Evolutionary conservation across 2,329 filamentous ascomycete genomes (phyloP).

Genomic region (Fusarium praegraminearum): DNA sequence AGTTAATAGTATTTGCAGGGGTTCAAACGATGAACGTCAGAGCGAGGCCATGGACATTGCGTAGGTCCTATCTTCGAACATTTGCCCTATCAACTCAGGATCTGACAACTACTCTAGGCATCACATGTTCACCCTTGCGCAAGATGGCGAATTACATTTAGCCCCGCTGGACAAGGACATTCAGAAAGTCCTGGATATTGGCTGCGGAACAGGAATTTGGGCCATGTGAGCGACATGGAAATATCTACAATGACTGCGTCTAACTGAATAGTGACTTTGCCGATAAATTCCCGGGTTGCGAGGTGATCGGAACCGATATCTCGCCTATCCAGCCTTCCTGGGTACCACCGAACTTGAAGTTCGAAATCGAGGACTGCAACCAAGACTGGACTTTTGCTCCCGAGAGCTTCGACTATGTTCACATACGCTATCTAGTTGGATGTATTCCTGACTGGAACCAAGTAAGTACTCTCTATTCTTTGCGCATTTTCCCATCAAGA

Average conservation of each 20-base stretch:
- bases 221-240: constrained; percentile 18
- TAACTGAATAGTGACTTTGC: constrained; percentile 32
- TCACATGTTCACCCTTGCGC: constrained; percentile 24
- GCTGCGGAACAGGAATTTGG: constrained; percentile 31
- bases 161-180: constrained; percentile 1
- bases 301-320: constrained; percentile 36
- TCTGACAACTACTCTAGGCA: not conserved
- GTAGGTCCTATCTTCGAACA: not conserved
- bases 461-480: not conserved
- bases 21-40: constrained; percentile 24
- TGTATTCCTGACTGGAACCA: constrained; percentile 32
- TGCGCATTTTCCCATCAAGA: not conserved
- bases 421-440: constrained; percentile 34
- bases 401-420: constrained; percentile 35
- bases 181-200: not conserved
- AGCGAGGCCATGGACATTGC: constrained; percentile 26
- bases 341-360: constrained; percentile 37
- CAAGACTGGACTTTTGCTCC: constrained; percentile 38
- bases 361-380: constrained; percentile 40
- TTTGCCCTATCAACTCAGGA: not conserved
- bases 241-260: accelerated
- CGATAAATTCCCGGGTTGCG: constrained; percentile 30
- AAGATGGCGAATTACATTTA: constrained; percentile 16
- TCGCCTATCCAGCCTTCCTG: constrained; percentile 38
- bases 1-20: not conserved